These are phyloP conservation scores for Amoebophrya sp. DNA, from an alignment of 169 alveolate genomes.

Conservation along the genomic window DNA sequence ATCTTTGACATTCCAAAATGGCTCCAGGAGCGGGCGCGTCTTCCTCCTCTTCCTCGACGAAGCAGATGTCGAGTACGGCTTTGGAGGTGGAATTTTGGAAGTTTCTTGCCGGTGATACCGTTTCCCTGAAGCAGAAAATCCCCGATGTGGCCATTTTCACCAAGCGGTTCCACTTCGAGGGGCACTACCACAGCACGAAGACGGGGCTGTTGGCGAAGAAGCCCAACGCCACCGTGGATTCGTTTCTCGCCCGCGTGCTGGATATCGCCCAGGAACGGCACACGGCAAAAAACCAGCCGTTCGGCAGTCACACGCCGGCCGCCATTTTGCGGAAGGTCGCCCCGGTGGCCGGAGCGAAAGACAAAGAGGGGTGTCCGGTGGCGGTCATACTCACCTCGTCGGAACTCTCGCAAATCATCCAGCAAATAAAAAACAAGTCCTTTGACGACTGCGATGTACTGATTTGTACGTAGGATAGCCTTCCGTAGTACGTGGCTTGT, in stretches of 20 bases:
- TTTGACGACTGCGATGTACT: conserved; percentile 20
- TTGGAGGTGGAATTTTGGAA: conserved; percentile 10
- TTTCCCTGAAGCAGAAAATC: not conserved
- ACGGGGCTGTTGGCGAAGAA: not conserved
- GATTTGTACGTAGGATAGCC: no score
- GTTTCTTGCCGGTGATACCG: not conserved
- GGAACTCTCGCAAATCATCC: not conserved
- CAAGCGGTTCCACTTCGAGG: not conserved
- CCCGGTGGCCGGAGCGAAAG: not conserved
- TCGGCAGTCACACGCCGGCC: not conserved
- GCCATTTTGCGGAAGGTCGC: not conserved
- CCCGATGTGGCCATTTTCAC: not conserved
- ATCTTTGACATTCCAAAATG: no score
- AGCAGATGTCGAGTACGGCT: no score
- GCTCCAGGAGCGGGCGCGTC: no score
- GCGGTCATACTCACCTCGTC: not conserved
- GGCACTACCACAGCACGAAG: not conserved
- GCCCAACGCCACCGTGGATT: not conserved
- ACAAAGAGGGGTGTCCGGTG: conserved; percentile 4
- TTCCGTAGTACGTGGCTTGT: no score
- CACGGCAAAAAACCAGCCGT: not conserved
- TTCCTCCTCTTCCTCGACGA: no score
- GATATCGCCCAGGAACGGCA: not conserved
- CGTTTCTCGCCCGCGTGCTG: not conserved
- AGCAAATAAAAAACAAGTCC: not conserved